Evolutionary conservation across 1,284 basidiomycete species (phyloP).

Genomic region (Butyriboletus appendiculatus): DNA sequence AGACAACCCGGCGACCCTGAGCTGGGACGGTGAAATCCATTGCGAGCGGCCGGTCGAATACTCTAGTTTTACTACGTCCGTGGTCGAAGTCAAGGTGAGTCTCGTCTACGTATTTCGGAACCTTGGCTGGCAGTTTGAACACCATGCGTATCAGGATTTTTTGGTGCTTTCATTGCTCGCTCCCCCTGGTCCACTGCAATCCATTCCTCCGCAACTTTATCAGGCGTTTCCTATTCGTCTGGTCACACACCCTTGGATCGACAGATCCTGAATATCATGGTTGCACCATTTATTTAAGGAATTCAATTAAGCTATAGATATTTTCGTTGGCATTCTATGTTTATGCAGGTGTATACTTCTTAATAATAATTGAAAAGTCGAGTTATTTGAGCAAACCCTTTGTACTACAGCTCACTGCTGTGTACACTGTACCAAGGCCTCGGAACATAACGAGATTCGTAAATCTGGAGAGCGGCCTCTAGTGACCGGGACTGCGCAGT

Average conservation of each 20-base stretch:
- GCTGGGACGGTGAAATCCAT: slow-evolving; percentile 48
- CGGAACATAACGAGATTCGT: too few species aligned
- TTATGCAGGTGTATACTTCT: neutral
- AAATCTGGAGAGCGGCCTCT: neutral
- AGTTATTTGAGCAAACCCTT: neutral
- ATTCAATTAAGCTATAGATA: slow-evolving; percentile 19
- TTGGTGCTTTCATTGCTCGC: slow-evolving; percentile 45
- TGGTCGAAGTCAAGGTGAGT: slow-evolving; percentile 33
- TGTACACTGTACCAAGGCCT: neutral
- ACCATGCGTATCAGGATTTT: slow-evolving; percentile 47
- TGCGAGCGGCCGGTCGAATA: slow-evolving; percentile 35
- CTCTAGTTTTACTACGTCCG: slow-evolving; percentile 42
- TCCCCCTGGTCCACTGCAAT: slow-evolving; percentile 26
- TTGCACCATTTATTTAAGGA: slow-evolving; percentile 13
- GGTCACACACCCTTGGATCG: slow-evolving; percentile 51
- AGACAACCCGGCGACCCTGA: slow-evolving; percentile 15
- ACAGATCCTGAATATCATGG: slow-evolving; percentile 23
- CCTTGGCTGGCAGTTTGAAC: neutral
- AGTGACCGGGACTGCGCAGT: neutral
- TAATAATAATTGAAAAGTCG: slow-evolving; percentile 11
- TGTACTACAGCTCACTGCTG: neutral
- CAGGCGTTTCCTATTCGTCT: slow-evolving; percentile 49
- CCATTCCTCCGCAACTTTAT: slow-evolving; percentile 39
- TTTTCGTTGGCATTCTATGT: neutral
- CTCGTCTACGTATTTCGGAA: slow-evolving; percentile 1